Base-by-base conservation (phyloP, 805 yeast genomes). In the Candida michaelii region DNA sequence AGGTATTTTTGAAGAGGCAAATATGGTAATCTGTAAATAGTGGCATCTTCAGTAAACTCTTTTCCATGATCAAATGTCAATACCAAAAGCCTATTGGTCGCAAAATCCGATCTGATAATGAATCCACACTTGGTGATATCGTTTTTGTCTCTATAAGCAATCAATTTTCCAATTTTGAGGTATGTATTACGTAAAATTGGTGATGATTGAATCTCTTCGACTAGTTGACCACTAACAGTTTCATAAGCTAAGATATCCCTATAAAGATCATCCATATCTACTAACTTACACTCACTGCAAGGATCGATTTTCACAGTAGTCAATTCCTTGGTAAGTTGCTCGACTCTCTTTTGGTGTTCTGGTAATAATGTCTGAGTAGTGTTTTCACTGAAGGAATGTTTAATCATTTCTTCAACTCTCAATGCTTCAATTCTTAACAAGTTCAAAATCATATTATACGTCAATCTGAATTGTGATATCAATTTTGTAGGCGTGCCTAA, bases 361-460 rank as follows among this genome's bases (percentile, higher is more conserved):
- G 97, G 97, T 40, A 89, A 65, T 51, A 90, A 65, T 0, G 89
- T 79, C 58, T 91, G 97, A 0, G 90, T 76, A 0, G 90, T 74
- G 56, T 93, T 90, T 59, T 93, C 99, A 64, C 95, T 80, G 63
- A 93, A 93, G 0, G 97, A 89, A 49, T 91, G 86, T 58, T 90
- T 91, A 54, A 93, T 91, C 96, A 93, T 93, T 60, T 93, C 99
- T 59, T 93, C 99, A n/a, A 93, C 98, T 53, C 85, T 79, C 48
- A 93, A 69, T 0, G 98, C 97, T 61, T 93, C 99, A 44, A 93
- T 89, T 59, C 99, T 78, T 51, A 93, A 71, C 47, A 93, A 66
- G 56, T 91, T 93, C 59, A 93, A 73, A 51, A 90, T 91, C 98
- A 93, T 93, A 53, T 86, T 90, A 63, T 93, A 93, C 0, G 99